Percentiles rank a stretch among this genome's conserved stretches.
Evolutionary conservation across 2,329 filamentous ascomycete genomes (phyloP).

Genomic region (Monilinia fructicola): DNA sequence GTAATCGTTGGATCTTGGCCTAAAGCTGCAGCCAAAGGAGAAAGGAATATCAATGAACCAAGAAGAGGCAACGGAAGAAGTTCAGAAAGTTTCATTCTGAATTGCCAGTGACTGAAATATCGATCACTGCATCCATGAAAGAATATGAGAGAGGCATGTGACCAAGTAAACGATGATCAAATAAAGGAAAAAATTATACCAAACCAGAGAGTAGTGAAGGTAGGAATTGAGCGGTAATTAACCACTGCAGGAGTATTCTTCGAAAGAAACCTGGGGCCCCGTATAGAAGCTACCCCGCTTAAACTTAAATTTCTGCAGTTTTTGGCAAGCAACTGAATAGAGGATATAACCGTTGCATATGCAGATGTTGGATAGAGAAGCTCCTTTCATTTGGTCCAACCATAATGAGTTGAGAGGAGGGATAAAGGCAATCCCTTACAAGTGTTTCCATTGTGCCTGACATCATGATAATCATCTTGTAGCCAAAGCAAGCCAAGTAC

Average conservation of each 20-base stretch:
- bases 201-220: neutral
- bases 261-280: neutral
- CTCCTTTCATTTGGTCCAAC: neutral
- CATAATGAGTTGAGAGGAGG: neutral
- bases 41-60: neutral
- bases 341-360: slow-evolving; percentile 2
- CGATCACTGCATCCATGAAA: slow-evolving; percentile 10
- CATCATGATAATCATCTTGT: slow-evolving; percentile 1
- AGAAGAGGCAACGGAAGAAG: slow-evolving; percentile 8
- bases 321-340: neutral
- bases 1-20: slow-evolving; percentile 21
- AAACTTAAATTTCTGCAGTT: neutral
- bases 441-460: slow-evolving; percentile 1
- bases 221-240: slow-evolving; percentile 9
- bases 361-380: slow-evolving; percentile 6
- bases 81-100: slow-evolving; percentile 2
- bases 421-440: neutral
- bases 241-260: neutral
- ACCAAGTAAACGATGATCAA: neutral
- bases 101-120: neutral
- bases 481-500: neutral
- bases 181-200: neutral
- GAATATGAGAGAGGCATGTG: neutral
- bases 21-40: slow-evolving; percentile 10
- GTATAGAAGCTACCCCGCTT: neutral